A percentile compares a stretch with the other conserved stretches of the same genome.
Conservation (phyloP, 2,329 filamentous ascomycete species). For the Curvularia sp. region DNA sequence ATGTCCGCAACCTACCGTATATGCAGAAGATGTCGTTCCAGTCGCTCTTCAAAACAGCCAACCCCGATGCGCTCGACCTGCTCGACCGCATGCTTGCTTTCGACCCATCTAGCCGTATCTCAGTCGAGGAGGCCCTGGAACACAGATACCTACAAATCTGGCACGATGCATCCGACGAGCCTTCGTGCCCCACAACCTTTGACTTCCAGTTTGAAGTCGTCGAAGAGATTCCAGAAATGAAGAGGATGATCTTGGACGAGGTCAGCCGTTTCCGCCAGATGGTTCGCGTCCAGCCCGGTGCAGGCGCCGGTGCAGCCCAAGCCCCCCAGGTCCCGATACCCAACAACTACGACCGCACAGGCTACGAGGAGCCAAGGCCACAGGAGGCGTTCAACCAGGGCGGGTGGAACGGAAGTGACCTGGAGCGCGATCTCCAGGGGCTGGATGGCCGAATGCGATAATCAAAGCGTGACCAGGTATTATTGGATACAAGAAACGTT, state of each 20-base stretch:
- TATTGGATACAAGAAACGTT: constrained; percentile 22
- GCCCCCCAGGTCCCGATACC: constrained; percentile 67
- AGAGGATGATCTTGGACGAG: constrained; percentile 96
- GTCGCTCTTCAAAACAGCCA: constrained; percentile 88
- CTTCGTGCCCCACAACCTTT: constrained; percentile 89
- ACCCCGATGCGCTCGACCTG: constrained; percentile 93
- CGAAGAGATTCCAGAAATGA: constrained; percentile 93
- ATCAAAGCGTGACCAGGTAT: constrained; percentile 1
- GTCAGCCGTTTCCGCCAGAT: constrained; percentile 80
- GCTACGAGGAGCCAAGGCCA: constrained; percentile 68
- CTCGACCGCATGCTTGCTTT: constrained; percentile 98
- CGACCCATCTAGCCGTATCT: constrained; percentile 91
- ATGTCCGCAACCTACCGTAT: constrained; percentile 92
- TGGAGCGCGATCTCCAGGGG: constrained; percentile 61
- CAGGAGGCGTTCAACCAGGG: constrained; percentile 60
- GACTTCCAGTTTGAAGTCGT: constrained; percentile 99
- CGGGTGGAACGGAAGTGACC: constrained; percentile 46
- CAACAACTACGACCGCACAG: constrained; percentile 64
- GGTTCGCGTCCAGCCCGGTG: constrained; percentile 55
- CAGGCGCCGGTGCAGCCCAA: constrained; percentile 49
- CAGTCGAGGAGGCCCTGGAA: constrained; percentile 92
- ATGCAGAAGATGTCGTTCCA: constrained; percentile 95
- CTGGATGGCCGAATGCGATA: constrained; percentile 41
- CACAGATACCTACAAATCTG: constrained; percentile 97
- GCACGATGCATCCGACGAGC: constrained; percentile 97